Percentiles rank a stretch among this genome's conserved stretches.
phyloP scores from a whole-genome alignment of 2,329 filamentous ascomycete species.

The Verticillium klebahnii region DNA sequence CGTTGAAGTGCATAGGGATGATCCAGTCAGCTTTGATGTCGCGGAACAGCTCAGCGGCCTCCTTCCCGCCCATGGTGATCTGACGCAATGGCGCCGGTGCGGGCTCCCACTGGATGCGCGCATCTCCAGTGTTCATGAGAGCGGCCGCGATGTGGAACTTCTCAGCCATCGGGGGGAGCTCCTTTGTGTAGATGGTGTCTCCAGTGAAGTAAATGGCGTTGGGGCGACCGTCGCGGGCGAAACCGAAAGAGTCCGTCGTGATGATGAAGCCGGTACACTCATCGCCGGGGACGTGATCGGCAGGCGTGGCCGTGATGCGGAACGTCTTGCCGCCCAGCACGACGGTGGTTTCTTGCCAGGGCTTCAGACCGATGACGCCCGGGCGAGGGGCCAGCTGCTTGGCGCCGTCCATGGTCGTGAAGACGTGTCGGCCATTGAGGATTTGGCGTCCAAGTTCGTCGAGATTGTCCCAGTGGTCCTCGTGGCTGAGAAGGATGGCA shows the following conservation, averaged over 20 bases:
- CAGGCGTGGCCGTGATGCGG: conserved; percentile 36
- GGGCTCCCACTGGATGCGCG: conserved; percentile 3
- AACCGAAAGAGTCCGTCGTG: conserved; percentile 29
- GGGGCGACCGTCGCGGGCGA: conserved; percentile 24
- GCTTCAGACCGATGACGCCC: conserved; percentile 30
- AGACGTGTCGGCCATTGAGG: conserved; percentile 38
- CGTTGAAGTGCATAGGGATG: conserved; percentile 43
- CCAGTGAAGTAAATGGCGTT: conserved; percentile 46
- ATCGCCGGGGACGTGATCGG: conserved; percentile 34
- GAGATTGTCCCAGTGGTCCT: conserved; percentile 46
- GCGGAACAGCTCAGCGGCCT: conserved; percentile 31
- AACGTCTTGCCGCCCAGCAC: conserved; percentile 26
- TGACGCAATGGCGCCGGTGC: conserved; percentile 19
- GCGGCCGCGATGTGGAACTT: conserved; percentile 31
- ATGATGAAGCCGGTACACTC: conserved; percentile 43
- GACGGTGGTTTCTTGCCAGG: conserved; percentile 29
- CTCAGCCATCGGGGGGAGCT: conserved; percentile 28
- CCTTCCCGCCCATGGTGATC: conserved; percentile 39
- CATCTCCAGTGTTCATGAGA: conserved; percentile 36
- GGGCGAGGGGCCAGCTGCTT: conserved; percentile 37
- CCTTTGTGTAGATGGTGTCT: conserved; percentile 41
- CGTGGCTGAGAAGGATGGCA: conserved; percentile 44
- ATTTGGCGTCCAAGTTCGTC: conserved; percentile 39
- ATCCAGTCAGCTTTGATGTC: conserved; percentile 34
- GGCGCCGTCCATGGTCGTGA: conserved; percentile 40